Base-by-base conservation (phyloP, 108 stramenopile species). In the Stephanodiscus triporus region DNA sequence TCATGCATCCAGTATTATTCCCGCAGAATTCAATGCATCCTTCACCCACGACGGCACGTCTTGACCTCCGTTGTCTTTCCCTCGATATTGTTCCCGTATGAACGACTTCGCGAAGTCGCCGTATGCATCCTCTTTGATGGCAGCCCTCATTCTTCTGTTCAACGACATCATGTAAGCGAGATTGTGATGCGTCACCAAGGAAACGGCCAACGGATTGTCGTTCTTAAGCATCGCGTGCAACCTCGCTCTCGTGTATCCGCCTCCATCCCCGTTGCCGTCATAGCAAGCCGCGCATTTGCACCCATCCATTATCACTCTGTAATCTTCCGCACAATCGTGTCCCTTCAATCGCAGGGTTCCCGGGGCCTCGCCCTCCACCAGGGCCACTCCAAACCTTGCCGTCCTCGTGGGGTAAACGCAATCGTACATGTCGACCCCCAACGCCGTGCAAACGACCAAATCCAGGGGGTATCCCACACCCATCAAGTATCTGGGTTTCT, bases 381-480 rank as follows among this genome's bases (percentile, higher is more conserved):
- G 68, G 4, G 97, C 97, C 0, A 96, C 94, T 20, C 98, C 98
- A 80, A 99, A 98, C 36, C 98, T 71, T 19, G 97, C 98, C 20
- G 98, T 99, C 40, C 98, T 84, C 11, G 98, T 99, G 5, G 97
- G 97, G 84, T 96, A 99, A 9, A 99, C 98, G 76, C 97, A 99
- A 86, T 99, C 98, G 72, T 92, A 99, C 97, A 97, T 96, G 70
- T 99, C 97, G 9, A 97, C 97, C 30, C 98, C 98, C 67, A 99
- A 78, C 9, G 95, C 97, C 3, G 94, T 94, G 76, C 98, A 98
- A 7, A 99, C 96, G 16, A 99, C 98, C 70, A 99, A 84, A 76
- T 99, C 98, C 10, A 99, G 73, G 48, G 98, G 97, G 85, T 98
- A 98, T 23, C 98, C 98, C 3, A 99, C 98, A 1, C 98, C 98